A percentile compares a stretch with the other conserved stretches of the same genome.
phyloP scores from a whole-genome alignment of 257 asterid species.

The Gardenia jasminoides region DNA sequence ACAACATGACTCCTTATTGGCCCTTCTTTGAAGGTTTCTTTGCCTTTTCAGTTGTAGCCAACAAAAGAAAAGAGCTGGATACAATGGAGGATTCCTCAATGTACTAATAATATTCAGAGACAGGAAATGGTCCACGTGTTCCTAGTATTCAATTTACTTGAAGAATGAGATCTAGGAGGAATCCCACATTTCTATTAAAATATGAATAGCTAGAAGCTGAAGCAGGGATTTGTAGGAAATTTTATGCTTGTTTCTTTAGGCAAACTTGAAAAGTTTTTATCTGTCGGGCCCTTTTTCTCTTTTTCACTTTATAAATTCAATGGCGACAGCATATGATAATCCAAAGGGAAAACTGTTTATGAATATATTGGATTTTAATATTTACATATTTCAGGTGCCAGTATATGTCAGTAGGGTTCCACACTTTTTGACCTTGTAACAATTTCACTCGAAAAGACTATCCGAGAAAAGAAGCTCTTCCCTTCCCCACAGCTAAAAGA shows the following conservation, averaged over 20 bases:
- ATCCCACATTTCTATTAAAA: constrained; percentile 1
- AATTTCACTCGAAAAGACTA: constrained; percentile 43
- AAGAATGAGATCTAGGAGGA: constrained; percentile 22
- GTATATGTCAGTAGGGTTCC: constrained; percentile 38
- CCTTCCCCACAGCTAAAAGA: constrained; percentile 15
- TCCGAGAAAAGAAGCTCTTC: constrained; percentile 25
- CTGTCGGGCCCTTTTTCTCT: constrained; percentile 19
- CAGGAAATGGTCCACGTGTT: background rate
- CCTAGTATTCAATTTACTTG: background rate
- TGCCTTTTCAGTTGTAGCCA: background rate
- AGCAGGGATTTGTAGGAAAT: constrained; percentile 26
- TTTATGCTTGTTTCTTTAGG: constrained; percentile 51
- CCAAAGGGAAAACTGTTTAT: constrained; percentile 22
- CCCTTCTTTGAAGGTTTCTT: background rate
- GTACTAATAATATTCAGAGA: background rate
- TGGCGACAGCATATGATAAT: constrained; percentile 29
- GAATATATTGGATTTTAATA: background rate
- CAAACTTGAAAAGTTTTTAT: constrained; percentile 30
- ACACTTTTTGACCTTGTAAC: constrained; percentile 38
- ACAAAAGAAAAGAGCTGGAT: background rate
- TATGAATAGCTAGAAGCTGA: constrained; percentile 7
- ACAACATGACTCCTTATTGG: background rate
- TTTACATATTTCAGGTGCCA: constrained; percentile 23
- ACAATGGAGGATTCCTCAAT: background rate
- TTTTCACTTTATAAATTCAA: background rate